These are phyloP conservation scores for Podospora comata DNA, from an alignment of 495 filamentous ascomycete genomes.

Conservation along the genomic window DNA sequence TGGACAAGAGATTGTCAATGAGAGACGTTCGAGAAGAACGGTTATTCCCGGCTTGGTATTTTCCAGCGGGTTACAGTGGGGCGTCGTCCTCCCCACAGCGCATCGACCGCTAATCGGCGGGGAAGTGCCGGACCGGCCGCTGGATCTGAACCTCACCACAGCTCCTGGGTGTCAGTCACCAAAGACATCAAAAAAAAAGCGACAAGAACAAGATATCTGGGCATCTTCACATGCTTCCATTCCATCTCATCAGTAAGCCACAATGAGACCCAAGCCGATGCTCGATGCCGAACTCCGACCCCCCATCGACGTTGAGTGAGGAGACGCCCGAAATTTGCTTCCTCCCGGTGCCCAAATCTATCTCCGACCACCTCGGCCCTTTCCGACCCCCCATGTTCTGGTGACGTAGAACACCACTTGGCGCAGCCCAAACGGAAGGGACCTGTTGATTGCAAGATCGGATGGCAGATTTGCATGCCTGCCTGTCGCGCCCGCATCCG, in stretches of 20 bases:
- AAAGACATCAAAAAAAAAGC: background rate
- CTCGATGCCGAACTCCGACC: background rate
- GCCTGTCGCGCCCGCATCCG: too few relatives aligned
- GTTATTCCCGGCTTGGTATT: slow-evolving; percentile 4
- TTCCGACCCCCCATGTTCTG: background rate
- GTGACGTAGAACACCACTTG: background rate
- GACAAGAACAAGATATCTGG: background rate
- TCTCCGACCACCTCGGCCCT: background rate
- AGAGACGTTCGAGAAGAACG: background rate
- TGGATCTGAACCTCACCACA: slow-evolving; percentile 40
- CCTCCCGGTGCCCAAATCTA: background rate
- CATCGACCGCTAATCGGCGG: background rate
- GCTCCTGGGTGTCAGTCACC: too few relatives aligned
- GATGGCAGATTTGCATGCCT: background rate
- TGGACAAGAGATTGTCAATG: background rate
- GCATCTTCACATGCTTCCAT: background rate
- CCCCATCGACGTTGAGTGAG: background rate
- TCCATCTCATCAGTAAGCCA: background rate
- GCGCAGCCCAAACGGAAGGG: background rate
- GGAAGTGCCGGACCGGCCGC: background rate
- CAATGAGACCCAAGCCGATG: background rate
- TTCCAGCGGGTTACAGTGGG: background rate
- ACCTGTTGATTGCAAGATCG: background rate
- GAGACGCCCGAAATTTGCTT: background rate
- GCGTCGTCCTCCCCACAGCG: background rate